Base-by-base conservation (phyloP, 2,329 filamentous ascomycete genomes). In the Neopestalotiopsis rosae region DNA sequence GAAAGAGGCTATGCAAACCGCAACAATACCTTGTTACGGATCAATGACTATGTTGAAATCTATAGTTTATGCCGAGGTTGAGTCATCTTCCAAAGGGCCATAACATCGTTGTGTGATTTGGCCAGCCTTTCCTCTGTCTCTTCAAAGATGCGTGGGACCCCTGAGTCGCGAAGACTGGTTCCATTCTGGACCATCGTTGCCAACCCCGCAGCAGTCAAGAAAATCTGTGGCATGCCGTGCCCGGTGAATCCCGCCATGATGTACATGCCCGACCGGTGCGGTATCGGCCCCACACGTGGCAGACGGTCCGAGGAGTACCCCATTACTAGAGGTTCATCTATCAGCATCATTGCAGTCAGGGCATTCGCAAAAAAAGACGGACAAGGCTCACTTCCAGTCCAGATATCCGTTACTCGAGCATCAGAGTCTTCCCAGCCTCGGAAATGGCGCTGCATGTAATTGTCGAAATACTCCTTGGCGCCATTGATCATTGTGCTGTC, bases 201-300 rank as follows among this genome's bases (percentile, higher is more conserved):
- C 9, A 86, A 58, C 0, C 79, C 83, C 69, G 82, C 81, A 6
- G 79, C 79, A 5, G 79, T 74, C 0, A 84, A 75, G 24, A 82
- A 82, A 20, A 85, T 80, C 30, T 83, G 72, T 0, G 83, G 80
- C 85, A 88, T 88, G 0, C 86, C 86, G 67, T 87, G 84, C 0
- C 86, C 86, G 38, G 81, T 83, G 69, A 87, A 87, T 0, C 85
- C 86, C 0, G 81, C 84, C 28, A 84, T 74, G n/a, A 87, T 76
- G 61, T 80, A 84, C 70, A 84, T 80, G 5, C 78, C 79, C 2
- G 76, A 67, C 61, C 77, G 79, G 0, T 75, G 79, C 0, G 85
- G 85, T 0, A 87, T 76, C 0, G 72, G 70, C 0, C 85, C 85
- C 1, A 88, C 74, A n/a, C 82, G 80, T 0, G 85, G 84, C 17